Evolutionary conservation across 1,139 yeast species (phyloP).

Genomic region (Sugiyamaella novakii): DNA sequence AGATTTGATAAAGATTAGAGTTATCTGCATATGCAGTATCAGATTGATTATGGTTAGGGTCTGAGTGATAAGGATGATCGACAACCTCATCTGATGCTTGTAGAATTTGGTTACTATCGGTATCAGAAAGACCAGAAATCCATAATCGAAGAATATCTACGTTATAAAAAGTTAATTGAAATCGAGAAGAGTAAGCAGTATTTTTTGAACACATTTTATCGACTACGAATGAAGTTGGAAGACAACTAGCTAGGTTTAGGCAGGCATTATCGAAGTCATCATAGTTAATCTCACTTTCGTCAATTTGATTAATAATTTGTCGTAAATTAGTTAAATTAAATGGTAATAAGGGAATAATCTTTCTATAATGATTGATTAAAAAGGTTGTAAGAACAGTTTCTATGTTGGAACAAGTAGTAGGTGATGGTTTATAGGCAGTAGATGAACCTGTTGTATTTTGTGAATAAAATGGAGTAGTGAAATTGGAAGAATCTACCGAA

Average conservation of each 20-base stretch:
- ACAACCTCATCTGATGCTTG: neutral
- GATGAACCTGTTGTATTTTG: slow-evolving; percentile 1
- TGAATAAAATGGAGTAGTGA: neutral
- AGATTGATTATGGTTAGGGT: slow-evolving; percentile 11
- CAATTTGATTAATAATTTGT: neutral
- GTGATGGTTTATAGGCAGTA: neutral
- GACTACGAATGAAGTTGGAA: slow-evolving; percentile 19
- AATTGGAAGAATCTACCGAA: slow-evolving; percentile 3
- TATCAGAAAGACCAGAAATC: neutral
- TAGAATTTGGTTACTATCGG: neutral
- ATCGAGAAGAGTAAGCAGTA: slow-evolving; percentile 14
- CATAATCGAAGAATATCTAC: slow-evolving; percentile 6
- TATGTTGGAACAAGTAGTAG: neutral
- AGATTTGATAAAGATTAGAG: slow-evolving; percentile 8
- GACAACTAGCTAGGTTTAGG: neutral
- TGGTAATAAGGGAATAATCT: slow-evolving; percentile 18
- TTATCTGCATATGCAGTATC: slow-evolving; percentile 15
- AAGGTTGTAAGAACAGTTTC: slow-evolving; percentile 19
- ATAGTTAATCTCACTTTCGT: neutral
- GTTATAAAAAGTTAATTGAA: slow-evolving; percentile 15
- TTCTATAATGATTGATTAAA: slow-evolving; percentile 10
- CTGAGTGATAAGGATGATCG: neutral
- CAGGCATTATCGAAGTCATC: slow-evolving; percentile 11
- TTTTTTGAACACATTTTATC: slow-evolving; percentile 10
- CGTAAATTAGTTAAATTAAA: slow-evolving; percentile 7